Base-by-base conservation (phyloP, 371 early-diverging fungal genomes). In the Apophysomyces ossiformis region DNA sequence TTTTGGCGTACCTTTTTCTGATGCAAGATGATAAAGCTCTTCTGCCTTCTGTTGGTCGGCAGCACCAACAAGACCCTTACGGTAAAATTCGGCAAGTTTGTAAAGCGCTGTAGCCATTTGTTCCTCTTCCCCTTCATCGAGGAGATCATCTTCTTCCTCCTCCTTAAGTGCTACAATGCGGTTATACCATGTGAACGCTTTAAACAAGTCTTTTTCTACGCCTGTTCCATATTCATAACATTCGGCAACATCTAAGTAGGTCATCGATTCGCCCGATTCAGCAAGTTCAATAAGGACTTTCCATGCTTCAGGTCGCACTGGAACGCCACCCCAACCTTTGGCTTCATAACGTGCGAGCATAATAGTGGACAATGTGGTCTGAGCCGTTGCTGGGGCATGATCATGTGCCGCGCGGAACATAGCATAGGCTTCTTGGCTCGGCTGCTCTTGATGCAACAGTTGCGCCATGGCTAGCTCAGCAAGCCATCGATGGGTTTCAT, bases 161-260 rank as follows among this genome's bases (percentile, higher is more conserved):
- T 50, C 54, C 21, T 9, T 16, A 11, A 50, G 21, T 21, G 21
- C 21, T n/a, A 50, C 54, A 37, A 38, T 50, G 18, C 46, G 66
- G 8, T 74, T 69, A 61, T 92, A 91, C 84, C 88, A 90, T 46
- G 85, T 69, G 37, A 87, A 76, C 0, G 92, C 89, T 67, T 82
- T 66, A 11, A 71, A 68, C 35, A 77, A 67, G 65, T 90, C 79
- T 58, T 76, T 72, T 18, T 67, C 60, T 8, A 79, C 81, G 21
- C 89, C 93, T 26, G 82, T 75, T 12, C 94, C 95, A 60, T 87
- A 84, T 62, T 89, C 89, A 70, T 90, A 91, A 71, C 89, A 88
- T 69, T 82, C 83, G 37, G 90, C 94, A 7, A 94, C 73, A 57
- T 85, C 78, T 78, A 88, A 91, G 65, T 88, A 90, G 8, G 54